Evolutionary conservation across 2,329 filamentous ascomycete species (phyloP).

Genomic region (Alternaria conjuncta): DNA sequence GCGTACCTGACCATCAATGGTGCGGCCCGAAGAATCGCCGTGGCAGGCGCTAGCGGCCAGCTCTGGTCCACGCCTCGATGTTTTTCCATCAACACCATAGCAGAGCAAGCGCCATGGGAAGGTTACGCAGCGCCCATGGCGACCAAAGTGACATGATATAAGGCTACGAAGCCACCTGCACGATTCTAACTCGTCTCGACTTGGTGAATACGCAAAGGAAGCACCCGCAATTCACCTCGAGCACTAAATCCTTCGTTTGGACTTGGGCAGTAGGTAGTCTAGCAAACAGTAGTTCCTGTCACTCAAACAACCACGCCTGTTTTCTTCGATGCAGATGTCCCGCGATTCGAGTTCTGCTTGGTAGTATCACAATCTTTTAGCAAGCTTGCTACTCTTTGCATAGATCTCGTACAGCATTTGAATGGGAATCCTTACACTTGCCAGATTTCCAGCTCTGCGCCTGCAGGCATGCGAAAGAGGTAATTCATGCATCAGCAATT

Average conservation of each 20-base stretch:
- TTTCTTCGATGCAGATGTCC: too few relatives aligned
- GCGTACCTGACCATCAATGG: constrained; percentile 12
- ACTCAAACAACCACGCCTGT: too few relatives aligned
- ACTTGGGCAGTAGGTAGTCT: too few relatives aligned
- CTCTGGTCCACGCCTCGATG: neutral
- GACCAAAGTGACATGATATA: neutral
- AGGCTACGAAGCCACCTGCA: neutral
- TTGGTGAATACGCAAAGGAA: neutral
- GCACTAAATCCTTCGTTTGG: neutral
- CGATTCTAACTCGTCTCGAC: neutral
- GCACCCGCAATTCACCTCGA: neutral
- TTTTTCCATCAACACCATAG: neutral
- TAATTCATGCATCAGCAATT: neutral
- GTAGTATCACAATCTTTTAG: neutral
- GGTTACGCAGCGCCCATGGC: neutral
- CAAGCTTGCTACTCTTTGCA: neutral
- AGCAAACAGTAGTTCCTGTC: too few relatives aligned
- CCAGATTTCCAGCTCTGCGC: neutral
- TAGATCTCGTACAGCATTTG: neutral
- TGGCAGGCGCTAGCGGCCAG: constrained; percentile 1
- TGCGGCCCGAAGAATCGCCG: constrained; percentile 12
- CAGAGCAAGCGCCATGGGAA: neutral
- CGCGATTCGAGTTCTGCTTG: neutral
- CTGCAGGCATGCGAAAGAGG: neutral
- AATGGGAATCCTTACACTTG: neutral